Base-by-base conservation (phyloP, 306 rosid genomes). In the Quercus mongolica region DNA sequence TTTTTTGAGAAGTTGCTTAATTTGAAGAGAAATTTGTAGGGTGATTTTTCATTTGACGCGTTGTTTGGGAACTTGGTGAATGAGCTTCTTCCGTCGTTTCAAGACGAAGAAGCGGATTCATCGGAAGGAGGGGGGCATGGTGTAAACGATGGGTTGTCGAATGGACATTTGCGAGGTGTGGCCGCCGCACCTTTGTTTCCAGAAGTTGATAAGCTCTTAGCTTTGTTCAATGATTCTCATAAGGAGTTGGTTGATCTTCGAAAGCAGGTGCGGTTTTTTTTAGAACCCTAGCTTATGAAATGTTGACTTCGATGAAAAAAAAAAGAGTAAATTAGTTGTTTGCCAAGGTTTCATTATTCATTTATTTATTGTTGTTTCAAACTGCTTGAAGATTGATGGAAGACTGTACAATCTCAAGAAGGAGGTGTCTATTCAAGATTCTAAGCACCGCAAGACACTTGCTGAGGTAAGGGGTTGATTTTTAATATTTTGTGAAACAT, bases 1-100 rank as follows among this genome's bases (percentile, higher is more conserved):
- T 33, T 14, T 20, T 59, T 65, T 70, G 17, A 6, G 19, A 8
- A 55, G 23, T 67, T 14, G 54, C 55, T 65, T 70, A 72, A 67
- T 61, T 76, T 28, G 31, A 69, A 65, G 52, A 35, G 11, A 61
- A 49, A 55, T 38, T 72, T 58, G 70, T 63, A 95, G 99, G 99
- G 98, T 4, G 93, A 91, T n/a, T 95, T 95, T 85, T 95, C 99
- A 44, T 95, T 95, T 79, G 99, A 95, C 78, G 92, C 97, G 15
- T 84, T 92, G 84, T 95, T 95, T 73, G 99, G 99, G 67, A 95
- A 89, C 84, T 85, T 95, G 79, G 99, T 95, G 76, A 91, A 84
- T 44, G 97, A 90, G 73, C 98, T 91, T 67, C 99, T 95, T 73
- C 99, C 99, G 2, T 84, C 94, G 8, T 95, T 91, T 86, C 92